A percentile compares a stretch with the other conserved stretches of the same genome.
Conservation (phyloP, 2,329 filamentous ascomycete genomes). For the Ophiostoma quercus region DNA sequence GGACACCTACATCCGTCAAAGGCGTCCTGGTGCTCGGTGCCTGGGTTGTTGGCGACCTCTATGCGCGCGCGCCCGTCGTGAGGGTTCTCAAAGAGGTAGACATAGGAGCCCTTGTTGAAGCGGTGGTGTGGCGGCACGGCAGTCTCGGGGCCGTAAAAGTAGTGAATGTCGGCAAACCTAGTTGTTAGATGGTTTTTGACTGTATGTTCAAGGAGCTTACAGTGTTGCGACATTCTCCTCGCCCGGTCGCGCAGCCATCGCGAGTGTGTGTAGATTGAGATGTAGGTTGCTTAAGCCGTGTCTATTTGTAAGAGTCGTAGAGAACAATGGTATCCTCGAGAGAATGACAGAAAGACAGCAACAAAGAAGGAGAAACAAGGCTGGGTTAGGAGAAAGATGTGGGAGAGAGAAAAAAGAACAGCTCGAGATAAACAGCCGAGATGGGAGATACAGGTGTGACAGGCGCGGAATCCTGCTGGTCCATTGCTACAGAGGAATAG, state of each 20-base stretch:
- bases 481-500: neutral
- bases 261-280: neutral
- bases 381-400: neutral
- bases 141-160: slow-evolving; percentile 66
- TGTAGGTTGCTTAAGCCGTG: neutral
- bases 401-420: neutral
- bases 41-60: slow-evolving; percentile 70
- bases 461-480: neutral
- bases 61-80: slow-evolving; percentile 61
- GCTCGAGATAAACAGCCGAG: neutral
- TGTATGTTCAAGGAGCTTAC: slow-evolving; percentile 32
- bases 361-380: neutral
- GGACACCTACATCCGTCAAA: slow-evolving; percentile 63
- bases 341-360: no score
- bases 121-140: slow-evolving; percentile 69
- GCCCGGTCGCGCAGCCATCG: slow-evolving; percentile 43
- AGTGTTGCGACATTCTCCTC: slow-evolving; percentile 46
- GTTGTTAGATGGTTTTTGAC: neutral
- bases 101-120: slow-evolving; percentile 73
- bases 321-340: no score
- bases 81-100: slow-evolving; percentile 74
- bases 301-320: neutral
- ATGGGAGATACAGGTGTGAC: neutral
- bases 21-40: slow-evolving; percentile 71
- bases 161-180: slow-evolving; percentile 74